A percentile compares a stretch with the other conserved stretches of the same genome.
Evolutionary conservation across 2,329 filamentous ascomycete species (phyloP).

Genomic region (Botryotinia convoluta): DNA sequence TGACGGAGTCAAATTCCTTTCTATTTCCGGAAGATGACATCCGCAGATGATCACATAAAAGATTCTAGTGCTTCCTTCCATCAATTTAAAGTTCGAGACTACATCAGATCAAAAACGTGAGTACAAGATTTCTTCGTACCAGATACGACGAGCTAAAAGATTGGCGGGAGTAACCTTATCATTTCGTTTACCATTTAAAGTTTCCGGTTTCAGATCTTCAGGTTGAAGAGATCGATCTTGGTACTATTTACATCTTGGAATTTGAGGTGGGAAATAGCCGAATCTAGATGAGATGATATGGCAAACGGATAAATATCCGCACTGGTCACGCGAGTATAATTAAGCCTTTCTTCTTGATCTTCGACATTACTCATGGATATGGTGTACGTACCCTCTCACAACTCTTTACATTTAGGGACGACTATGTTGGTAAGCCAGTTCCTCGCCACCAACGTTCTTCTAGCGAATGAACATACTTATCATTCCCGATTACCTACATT

Average conservation of each 20-base stretch:
- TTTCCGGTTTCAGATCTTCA: background rate
- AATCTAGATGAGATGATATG: background rate
- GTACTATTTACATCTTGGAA: background rate
- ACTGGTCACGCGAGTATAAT: background rate
- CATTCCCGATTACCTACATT: background rate
- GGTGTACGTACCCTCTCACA: background rate
- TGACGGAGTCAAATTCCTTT: background rate
- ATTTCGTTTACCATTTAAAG: background rate
- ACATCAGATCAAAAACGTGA: background rate
- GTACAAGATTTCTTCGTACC: background rate
- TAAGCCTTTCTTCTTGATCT: background rate
- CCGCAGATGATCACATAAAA: background rate
- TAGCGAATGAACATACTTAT: background rate
- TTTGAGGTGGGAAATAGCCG: background rate
- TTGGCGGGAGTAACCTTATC: conserved; percentile 6
- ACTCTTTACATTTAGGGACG: background rate
- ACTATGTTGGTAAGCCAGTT: background rate
- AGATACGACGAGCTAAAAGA: background rate
- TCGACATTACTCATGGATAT: background rate
- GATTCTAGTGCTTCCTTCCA: background rate
- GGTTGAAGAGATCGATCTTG: background rate
- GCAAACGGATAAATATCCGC: background rate
- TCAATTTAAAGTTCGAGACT: background rate
- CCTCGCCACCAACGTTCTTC: background rate
- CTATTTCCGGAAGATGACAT: background rate